Conservation (phyloP, 345 rosid genomes). For the Cardamine resedifolia region DNA sequence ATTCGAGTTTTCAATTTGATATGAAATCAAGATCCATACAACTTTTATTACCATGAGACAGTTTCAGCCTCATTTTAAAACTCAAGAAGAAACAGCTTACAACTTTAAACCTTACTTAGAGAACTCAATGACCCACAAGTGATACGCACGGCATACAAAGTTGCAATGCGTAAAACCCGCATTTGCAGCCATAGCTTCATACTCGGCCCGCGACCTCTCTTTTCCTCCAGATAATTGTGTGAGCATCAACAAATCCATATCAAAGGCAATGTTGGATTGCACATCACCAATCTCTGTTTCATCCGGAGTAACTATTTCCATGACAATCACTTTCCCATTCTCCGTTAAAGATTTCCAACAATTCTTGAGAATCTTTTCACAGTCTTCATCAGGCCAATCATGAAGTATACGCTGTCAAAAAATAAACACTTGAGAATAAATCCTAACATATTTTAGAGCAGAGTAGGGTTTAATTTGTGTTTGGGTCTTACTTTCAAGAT, state of each 20-base stretch:
- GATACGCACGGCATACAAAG: constrained; percentile 31
- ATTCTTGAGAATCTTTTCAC: constrained; percentile 41
- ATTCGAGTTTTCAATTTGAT: not conserved
- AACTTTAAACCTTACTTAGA: not conserved
- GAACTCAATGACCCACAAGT: constrained; percentile 40
- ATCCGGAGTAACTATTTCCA: constrained; percentile 31
- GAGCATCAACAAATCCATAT: constrained; percentile 31
- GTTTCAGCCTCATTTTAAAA: not conserved
- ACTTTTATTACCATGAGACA: not conserved
- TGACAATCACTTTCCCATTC: constrained; percentile 38
- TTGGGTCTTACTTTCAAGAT: constrained; percentile 40
- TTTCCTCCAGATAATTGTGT: constrained; percentile 33
- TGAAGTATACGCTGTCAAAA: constrained; percentile 42
- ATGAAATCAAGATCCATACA: constrained; percentile 6
- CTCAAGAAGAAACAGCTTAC: not conserved
- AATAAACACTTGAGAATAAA: not conserved
- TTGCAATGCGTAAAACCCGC: constrained; percentile 33
- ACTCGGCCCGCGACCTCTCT: constrained; percentile 40
- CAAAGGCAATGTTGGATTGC: constrained; percentile 6
- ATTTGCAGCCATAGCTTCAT: constrained; percentile 28
- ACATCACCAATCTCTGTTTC: constrained; percentile 9
- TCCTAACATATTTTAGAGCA: not conserved
- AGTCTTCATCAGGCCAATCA: constrained; percentile 42
- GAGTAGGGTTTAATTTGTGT: not conserved
- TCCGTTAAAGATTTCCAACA: constrained; percentile 39